Evolutionary conservation across 2,329 filamentous ascomycete species (phyloP).

Genomic region (Acarospora socialis): DNA sequence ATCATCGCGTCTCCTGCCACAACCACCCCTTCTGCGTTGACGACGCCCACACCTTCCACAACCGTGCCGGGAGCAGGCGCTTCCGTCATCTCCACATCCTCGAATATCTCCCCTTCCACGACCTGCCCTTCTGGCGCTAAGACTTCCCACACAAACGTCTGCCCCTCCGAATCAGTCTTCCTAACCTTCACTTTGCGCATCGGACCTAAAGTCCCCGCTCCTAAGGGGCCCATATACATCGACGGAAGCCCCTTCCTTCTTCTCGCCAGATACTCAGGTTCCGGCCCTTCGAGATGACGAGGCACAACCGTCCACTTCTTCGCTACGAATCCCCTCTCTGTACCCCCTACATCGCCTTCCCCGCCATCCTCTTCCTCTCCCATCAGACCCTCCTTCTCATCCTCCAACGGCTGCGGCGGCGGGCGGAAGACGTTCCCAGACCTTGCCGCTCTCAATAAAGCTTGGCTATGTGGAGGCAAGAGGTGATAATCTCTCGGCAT

Average conservation of each 20-base stretch:
- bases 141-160: constrained; percentile 71
- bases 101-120: constrained; percentile 68
- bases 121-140: constrained; percentile 65
- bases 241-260: constrained; percentile 44
- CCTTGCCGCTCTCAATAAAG: constrained; percentile 66
- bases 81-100: constrained; percentile 28
- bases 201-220: constrained; percentile 27
- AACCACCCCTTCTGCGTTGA: constrained; percentile 46
- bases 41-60: constrained; percentile 44
- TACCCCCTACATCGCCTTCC: constrained; percentile 28
- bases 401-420: constrained; percentile 13
- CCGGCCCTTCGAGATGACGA: constrained; percentile 41
- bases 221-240: constrained; percentile 33
- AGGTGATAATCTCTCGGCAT: constrained; percentile 80
- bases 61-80: constrained; percentile 44
- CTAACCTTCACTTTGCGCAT: constrained; percentile 72
- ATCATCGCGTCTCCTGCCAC: constrained; percentile 33
- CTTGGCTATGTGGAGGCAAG: constrained; percentile 64
- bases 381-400: constrained; percentile 25
- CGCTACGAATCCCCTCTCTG: constrained; percentile 38
- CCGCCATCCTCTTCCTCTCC: constrained; percentile 27
- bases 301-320: constrained; percentile 44
- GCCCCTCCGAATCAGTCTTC: constrained; percentile 62
- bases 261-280: constrained; percentile 49
- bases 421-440: constrained; percentile 36